phyloP scores from a whole-genome alignment of 2,329 filamentous ascomycete genomes.

The Lachnellula occidentalis region DNA sequence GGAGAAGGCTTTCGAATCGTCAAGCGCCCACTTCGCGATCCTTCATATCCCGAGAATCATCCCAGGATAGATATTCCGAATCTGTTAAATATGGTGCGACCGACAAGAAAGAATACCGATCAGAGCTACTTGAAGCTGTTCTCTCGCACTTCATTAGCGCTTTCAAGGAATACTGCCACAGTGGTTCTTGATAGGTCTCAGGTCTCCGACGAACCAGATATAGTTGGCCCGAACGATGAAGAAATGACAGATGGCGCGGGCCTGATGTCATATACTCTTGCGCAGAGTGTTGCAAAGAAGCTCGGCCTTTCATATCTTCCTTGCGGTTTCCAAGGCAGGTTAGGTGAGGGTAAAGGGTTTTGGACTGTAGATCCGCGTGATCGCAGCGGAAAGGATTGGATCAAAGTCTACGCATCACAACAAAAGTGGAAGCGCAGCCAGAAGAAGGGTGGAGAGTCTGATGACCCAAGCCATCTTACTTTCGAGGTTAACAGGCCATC shows the following conservation, averaged over 20 bases:
- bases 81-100: conserved; percentile 50
- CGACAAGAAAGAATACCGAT: conserved; percentile 37
- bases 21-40: background rate
- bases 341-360: conserved; percentile 70
- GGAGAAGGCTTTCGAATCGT: conserved; percentile 29
- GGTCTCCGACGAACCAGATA: conserved; percentile 34
- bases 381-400: conserved; percentile 49
- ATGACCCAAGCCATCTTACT: conserved; percentile 47
- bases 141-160: conserved; percentile 47
- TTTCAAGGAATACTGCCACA: conserved; percentile 36
- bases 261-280: conserved; percentile 57
- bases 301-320: conserved; percentile 52
- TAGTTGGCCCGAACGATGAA: conserved; percentile 19
- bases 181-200: conserved; percentile 42
- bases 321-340: conserved; percentile 61
- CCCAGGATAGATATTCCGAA: conserved; percentile 32
- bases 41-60: background rate
- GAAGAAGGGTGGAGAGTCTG: conserved; percentile 31
- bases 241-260: conserved; percentile 66
- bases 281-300: conserved; percentile 42
- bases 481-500: conserved; percentile 57
- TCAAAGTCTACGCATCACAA: conserved; percentile 62
- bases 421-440: conserved; percentile 58
- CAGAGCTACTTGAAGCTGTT: conserved; percentile 53
- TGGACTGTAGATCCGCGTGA: conserved; percentile 59